These are phyloP conservation scores for Pseudocercospora fuligena DNA, from an alignment of 2,329 filamentous ascomycete genomes.

Conservation along the genomic window DNA sequence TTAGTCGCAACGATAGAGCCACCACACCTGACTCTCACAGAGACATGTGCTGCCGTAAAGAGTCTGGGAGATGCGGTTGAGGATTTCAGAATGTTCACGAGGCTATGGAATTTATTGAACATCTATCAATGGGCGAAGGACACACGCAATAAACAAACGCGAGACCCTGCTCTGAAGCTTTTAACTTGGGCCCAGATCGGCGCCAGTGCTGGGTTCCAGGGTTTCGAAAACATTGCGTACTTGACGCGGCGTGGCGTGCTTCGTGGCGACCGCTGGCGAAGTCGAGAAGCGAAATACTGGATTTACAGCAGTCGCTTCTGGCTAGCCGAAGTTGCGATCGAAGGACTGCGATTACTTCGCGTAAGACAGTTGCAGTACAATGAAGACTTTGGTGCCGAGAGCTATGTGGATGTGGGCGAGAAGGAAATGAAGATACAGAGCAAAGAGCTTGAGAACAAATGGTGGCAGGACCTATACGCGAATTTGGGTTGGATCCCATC, in stretches of 20 bases:
- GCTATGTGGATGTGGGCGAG: constrained; percentile 48
- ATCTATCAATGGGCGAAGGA: constrained; percentile 70
- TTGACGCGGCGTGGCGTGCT: constrained; percentile 75
- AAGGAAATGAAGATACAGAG: constrained; percentile 38
- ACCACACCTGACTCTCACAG: constrained; percentile 40
- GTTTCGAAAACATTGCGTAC: constrained; percentile 82
- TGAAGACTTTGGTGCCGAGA: constrained; percentile 39
- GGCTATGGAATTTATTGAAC: constrained; percentile 77
- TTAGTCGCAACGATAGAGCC: constrained; percentile 46
- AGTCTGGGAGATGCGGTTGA: constrained; percentile 67
- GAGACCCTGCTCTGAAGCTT: constrained; percentile 52
- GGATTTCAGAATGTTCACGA: constrained; percentile 73
- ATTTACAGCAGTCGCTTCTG: constrained; percentile 80
- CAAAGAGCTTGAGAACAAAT: constrained; percentile 48
- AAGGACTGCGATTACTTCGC: constrained; percentile 67
- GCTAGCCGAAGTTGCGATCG: constrained; percentile 76
- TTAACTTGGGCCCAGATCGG: constrained; percentile 72
- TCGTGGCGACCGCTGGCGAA: constrained; percentile 37
- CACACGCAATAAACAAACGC: constrained; percentile 41
- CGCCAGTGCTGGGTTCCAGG: constrained; percentile 72
- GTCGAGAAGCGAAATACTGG: constrained; percentile 64
- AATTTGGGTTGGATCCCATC: constrained; percentile 80
- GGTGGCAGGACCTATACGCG: constrained; percentile 69
- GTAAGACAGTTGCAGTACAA: constrained; percentile 49
- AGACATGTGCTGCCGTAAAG: constrained; percentile 42